phyloP scores from a whole-genome alignment of 1,284 basidiomycete genomes.

The Trichosporon inkin region DNA sequence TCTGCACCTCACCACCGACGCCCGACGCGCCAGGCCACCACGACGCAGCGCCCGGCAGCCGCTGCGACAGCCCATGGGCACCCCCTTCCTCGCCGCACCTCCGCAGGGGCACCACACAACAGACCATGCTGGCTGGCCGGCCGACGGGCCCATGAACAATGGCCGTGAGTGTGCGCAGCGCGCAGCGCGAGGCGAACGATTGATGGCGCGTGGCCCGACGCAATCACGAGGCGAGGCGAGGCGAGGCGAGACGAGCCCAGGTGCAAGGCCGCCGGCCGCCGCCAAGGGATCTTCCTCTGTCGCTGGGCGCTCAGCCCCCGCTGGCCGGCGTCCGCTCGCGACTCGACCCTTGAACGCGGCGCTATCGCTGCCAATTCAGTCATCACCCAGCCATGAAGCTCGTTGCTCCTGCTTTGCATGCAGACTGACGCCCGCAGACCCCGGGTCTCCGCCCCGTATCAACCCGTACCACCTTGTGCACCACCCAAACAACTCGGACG shows the following conservation, averaged over 20 bases:
- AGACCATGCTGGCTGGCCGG: background rate
- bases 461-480: conserved; percentile 36
- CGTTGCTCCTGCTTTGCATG: no score
- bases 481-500: conserved; percentile 20
- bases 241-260: no score
- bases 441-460: conserved; percentile 21
- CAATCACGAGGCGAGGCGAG: no score
- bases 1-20: background rate
- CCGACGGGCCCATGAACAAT: background rate
- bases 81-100: background rate
- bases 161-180: background rate
- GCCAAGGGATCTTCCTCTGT: background rate
- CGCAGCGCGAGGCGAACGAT: background rate
- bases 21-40: background rate
- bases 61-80: conserved; percentile 1
- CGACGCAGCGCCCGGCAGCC: background rate
- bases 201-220: background rate
- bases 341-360: background rate
- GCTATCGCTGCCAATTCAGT: background rate
- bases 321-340: no score
- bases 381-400: background rate
- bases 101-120: background rate
- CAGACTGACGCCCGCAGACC: conserved; percentile 6
- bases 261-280: background rate
- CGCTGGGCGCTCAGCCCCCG: no score